Conservation (phyloP, 176 grass and related monocot genomes). For the Stipa capillata region DNA sequence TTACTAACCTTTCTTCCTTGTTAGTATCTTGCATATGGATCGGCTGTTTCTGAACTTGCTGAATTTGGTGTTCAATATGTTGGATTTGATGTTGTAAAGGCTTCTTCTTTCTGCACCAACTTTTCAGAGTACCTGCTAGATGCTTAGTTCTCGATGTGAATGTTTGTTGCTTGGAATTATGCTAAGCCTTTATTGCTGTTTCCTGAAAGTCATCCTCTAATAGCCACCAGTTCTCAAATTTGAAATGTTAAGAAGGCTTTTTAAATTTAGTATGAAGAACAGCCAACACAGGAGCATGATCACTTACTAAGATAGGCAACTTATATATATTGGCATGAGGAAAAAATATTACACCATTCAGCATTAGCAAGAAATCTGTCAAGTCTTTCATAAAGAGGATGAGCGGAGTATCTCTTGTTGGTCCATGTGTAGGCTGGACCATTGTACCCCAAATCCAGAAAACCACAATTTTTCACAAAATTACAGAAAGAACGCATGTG, state of each 20-base stretch:
- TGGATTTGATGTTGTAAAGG: neutral
- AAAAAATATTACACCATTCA: neutral
- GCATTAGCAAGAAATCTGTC: neutral
- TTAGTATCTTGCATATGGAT: neutral
- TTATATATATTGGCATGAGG: neutral
- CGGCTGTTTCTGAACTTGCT: neutral
- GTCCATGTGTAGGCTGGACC: neutral
- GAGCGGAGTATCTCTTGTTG: neutral
- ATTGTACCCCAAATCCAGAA: neutral
- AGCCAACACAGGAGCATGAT: neutral
- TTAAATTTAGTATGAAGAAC: neutral
- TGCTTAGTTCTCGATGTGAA: neutral
- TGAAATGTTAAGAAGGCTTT: neutral
- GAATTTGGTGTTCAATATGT: neutral
- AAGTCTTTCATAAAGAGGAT: neutral
- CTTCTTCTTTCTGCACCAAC: neutral
- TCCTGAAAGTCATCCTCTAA: neutral
- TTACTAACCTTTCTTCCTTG: neutral
- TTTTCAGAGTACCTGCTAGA: neutral
- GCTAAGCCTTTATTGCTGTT: neutral
- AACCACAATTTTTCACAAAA: neutral
- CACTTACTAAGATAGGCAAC: neutral
- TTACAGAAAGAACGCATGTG: neutral
- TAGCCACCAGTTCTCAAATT: neutral
- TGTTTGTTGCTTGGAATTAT: neutral